Base-by-base conservation (phyloP, 805 yeast genomes). In the Metschnikowia henanensis region DNA sequence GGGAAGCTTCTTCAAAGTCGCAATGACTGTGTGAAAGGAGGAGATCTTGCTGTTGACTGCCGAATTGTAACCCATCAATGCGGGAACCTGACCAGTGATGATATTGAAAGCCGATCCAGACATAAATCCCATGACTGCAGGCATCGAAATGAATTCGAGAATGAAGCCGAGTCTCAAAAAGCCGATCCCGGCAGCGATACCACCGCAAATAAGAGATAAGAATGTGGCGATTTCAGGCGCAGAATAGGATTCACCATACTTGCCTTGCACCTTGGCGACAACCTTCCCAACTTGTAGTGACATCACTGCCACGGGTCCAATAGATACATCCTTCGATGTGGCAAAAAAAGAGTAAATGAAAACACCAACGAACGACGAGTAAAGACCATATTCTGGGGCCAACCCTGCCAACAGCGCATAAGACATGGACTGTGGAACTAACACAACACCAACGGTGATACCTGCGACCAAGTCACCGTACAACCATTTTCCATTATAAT, bases 271-370 rank as follows among this genome's bases (percentile, higher is more conserved):
- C 38, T 72, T 70, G 21, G 80, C 75, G 43, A 91, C 75, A 43
- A 87, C 89, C 61, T 84, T 87, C 38, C 91, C 83, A 28, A 87
- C 89, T 62, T 89, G 91, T 52, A 81, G 64, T 13, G 95, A 86
- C 96, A 91, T 90, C 45, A 91, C 97, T 10, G 97, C 97, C 29
- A 91, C 97, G 9, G 97, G 97, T 21, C 97, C 97, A 56, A 91
- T 90, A 48, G 95, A 85, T 30, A 91, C 96, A 73, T 91, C 97
- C 65, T 91, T 91, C 19, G 95, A 86, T 12, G 97, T 91, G 12
- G 97, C 97, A 66, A 91, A 91, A 57, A 91, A 77, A 38, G 95
- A 84, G 64, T 91, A 91, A 40, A 86, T 79, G 58, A 89, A 77
- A 10, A 90, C 95, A 60, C 97, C 97, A 36, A 91, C 83, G 58